Conservation (phyloP, 495 filamentous ascomycete species). For the Cudoniella acicularis region DNA sequence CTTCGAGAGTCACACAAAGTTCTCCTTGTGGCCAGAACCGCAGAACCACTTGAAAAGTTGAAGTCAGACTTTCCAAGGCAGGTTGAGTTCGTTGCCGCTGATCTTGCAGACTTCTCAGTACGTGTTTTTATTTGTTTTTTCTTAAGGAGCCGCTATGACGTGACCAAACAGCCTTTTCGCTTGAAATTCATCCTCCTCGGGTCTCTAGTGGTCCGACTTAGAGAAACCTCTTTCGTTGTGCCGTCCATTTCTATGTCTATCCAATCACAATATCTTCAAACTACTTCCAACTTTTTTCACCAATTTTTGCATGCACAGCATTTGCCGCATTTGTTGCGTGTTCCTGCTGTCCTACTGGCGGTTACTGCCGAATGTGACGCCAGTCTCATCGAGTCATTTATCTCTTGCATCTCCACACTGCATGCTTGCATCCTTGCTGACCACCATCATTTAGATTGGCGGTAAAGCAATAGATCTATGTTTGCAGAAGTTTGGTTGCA, state of each 20-base stretch:
- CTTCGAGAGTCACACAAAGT: slow-evolving; percentile 66
- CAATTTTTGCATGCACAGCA: too few relatives aligned
- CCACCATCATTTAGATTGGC: slow-evolving; percentile 41
- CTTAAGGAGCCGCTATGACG: too few relatives aligned
- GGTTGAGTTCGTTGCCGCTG: slow-evolving; percentile 70
- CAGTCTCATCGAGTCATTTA: background rate
- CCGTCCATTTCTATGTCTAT: too few relatives aligned
- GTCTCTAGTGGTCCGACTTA: too few relatives aligned
- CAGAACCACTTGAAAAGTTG: slow-evolving; percentile 61
- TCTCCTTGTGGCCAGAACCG: slow-evolving; percentile 70
- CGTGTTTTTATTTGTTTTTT: too few relatives aligned
- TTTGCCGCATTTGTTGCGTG: background rate
- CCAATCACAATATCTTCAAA: too few relatives aligned
- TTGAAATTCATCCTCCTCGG: too few relatives aligned
- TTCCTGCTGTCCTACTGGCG: too few relatives aligned
- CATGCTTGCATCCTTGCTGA: background rate
- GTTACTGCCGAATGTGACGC: background rate
- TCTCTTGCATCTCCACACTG: background rate
- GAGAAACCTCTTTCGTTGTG: too few relatives aligned
- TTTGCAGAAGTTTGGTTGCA: slow-evolving; percentile 57
- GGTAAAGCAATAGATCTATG: slow-evolving; percentile 60
- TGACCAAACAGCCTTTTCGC: too few relatives aligned
- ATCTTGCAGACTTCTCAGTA: slow-evolving; percentile 63
- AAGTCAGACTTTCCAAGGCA: slow-evolving; percentile 60
- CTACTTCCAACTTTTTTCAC: too few relatives aligned